Conservation (phyloP, 108 stramenopile species). For the Cyclotella cryptica region DNA sequence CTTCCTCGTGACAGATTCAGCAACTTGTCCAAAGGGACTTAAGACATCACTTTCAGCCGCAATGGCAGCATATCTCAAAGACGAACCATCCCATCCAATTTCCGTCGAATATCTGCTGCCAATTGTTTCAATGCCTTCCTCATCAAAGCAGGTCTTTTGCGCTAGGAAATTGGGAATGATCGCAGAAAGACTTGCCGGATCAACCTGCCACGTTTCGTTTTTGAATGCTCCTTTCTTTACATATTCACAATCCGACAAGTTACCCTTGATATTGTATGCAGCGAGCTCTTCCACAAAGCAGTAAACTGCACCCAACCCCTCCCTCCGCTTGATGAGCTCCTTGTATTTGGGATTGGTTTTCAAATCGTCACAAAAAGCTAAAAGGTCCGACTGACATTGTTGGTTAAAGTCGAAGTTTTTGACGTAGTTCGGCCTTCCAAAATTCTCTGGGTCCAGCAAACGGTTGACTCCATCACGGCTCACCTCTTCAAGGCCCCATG, state of each 20-base stretch:
- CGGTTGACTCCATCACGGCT: constrained; percentile 60
- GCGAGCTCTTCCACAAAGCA: constrained; percentile 62
- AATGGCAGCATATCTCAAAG: constrained; percentile 48
- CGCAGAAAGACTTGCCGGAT: constrained; percentile 9
- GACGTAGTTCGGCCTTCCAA: constrained; percentile 45
- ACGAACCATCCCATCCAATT: constrained; percentile 54
- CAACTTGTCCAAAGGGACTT: constrained; percentile 40
- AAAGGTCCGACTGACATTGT: constrained; percentile 55
- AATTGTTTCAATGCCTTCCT: constrained; percentile 45
- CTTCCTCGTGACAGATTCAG: constrained; percentile 36
- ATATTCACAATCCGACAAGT: constrained; percentile 48
- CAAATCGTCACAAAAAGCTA: constrained; percentile 45
- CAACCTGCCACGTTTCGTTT: constrained; percentile 47
- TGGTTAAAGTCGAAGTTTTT: constrained; percentile 49
- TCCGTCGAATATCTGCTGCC: constrained; percentile 31
- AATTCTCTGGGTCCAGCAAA: constrained; percentile 41
- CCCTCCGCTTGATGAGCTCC: constrained; percentile 53
- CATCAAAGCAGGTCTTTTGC: constrained; percentile 45
- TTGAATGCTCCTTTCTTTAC: constrained; percentile 50
- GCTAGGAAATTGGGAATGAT: constrained; percentile 42
- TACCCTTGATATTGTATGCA: constrained; percentile 48
- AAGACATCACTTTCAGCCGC: constrained; percentile 46
- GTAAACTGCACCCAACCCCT: constrained; percentile 51
- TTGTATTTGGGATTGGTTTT: constrained; percentile 43
- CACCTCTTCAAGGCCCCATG: constrained; percentile 60